These are phyloP conservation scores for Mucor sp. DNA, from an alignment of 371 early-diverging fungal genomes.

Conservation along the genomic window DNA sequence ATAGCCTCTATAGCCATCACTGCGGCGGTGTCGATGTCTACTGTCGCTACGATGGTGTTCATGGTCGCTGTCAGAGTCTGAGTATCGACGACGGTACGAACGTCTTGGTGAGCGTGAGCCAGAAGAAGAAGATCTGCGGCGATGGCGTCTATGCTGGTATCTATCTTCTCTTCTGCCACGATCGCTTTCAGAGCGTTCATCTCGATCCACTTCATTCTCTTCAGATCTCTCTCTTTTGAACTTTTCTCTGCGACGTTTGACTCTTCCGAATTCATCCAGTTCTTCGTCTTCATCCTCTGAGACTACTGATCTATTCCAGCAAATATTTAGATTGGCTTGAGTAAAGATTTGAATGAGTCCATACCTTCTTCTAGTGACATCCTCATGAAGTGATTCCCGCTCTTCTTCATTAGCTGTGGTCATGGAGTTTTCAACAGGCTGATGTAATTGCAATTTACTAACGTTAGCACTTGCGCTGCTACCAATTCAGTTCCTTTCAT, in stretches of 20 bases:
- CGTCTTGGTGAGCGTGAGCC: constrained; percentile 24
- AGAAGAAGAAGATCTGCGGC: constrained; percentile 33
- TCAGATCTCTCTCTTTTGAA: constrained; percentile 32
- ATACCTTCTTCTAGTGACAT: background rate
- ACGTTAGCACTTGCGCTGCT: background rate
- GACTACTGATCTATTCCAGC: constrained; percentile 1
- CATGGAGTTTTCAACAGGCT: background rate
- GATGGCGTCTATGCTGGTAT: constrained; percentile 16
- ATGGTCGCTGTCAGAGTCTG: constrained; percentile 34
- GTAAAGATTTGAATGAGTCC: background rate
- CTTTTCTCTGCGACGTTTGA: constrained; percentile 46
- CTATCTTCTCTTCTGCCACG: constrained; percentile 17
- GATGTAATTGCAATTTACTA: background rate
- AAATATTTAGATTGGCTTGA: background rate
- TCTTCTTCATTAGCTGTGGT: background rate
- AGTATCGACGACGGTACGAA: constrained; percentile 22
- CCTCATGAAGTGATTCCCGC: background rate
- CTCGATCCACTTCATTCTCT: constrained; percentile 79
- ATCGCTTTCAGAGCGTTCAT: constrained; percentile 61
- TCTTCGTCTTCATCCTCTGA: constrained; percentile 42
- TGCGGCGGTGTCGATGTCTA: constrained; percentile 12
- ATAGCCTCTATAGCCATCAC: constrained; percentile 5
- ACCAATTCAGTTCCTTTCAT: background rate
- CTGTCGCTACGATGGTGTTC: constrained; percentile 19
- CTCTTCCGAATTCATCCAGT: constrained; percentile 51